Conservation (phyloP, 2,329 filamentous ascomycete species). For the Zasmidium angulare region DNA sequence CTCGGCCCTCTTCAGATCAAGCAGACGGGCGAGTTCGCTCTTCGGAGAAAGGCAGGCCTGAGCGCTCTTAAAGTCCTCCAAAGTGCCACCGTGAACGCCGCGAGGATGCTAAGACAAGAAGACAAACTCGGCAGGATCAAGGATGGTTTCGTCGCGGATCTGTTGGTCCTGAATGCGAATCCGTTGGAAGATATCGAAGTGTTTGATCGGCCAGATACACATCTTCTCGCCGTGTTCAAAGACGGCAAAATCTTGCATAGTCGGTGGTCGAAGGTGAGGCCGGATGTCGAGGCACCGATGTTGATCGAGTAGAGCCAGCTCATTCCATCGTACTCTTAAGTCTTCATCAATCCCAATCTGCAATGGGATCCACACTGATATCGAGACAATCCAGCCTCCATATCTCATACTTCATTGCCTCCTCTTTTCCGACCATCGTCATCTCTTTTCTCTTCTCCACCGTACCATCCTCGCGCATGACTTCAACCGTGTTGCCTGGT, state of each 20-base stretch:
- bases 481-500: conserved; percentile 29
- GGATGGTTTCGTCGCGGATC: conserved; percentile 53
- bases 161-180: conserved; percentile 54
- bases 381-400: conserved; percentile 45
- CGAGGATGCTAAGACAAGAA: conserved; percentile 50
- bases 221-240: conserved; percentile 55
- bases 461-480: conserved; percentile 25
- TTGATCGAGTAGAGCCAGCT: conserved; percentile 16
- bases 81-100: conserved; percentile 55
- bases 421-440: conserved; percentile 33
- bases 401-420: conserved; percentile 44
- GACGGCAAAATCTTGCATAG: conserved; percentile 51
- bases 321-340: background rate
- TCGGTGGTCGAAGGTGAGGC: conserved; percentile 31
- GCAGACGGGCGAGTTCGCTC: conserved; percentile 52
- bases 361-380: conserved; percentile 26
- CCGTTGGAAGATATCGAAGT: conserved; percentile 57
- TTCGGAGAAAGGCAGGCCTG: conserved; percentile 47
- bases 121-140: conserved; percentile 52
- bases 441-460: conserved; percentile 30
- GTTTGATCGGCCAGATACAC: conserved; percentile 49
- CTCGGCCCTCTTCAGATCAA: conserved; percentile 50
- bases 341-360: conserved; percentile 16
- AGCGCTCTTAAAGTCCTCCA: conserved; percentile 47
- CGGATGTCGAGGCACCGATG: conserved; percentile 18